Base-by-base conservation (phyloP, 2,329 filamentous ascomycete species). In the Ascochyta clinopodiicola region DNA sequence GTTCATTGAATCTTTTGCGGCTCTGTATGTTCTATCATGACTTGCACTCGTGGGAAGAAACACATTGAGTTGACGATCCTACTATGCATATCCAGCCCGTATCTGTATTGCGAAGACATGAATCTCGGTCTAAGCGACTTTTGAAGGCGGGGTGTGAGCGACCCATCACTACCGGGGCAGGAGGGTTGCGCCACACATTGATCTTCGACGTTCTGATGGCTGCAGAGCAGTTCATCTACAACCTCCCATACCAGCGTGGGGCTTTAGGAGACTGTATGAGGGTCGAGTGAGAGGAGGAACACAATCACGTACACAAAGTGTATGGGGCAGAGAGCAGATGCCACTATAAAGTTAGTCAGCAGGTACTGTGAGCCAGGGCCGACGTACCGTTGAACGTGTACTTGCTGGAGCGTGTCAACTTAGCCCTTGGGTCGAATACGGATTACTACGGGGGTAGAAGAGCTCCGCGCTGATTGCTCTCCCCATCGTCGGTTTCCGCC, bases 91-190 rank as follows among this genome's bases (percentile, higher is more conserved):
- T 73, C 59, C 63, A 60, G 58, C 67, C 68, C 68, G 69, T 66
- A 72, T 74, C 70, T 73, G 71, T 74, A 69, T 69, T 66, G 68
- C 70, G 62, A 63, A 68, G 69, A 67, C 69, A 73, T 56, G 60
- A 67, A 45, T 72, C 69, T 72, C 42, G 37, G 68, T 69, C 66
- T 64, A 64, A 55, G 68, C 70, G 52, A 72, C 70, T 74, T 71
- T 70, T 65, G 6, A 64, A 68, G 64, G 61, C 56, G 63, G 60
- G 46, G 48, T 44, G 53, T 48, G 44, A 47, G 44, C 51, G 36
- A 57, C 57, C 70, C 64, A 59, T 67, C 59, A 35, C 60, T 48
- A 46, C 57, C 46, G 44, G 42, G 39, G 50, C 61, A 62, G 44
- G 60, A 69, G 68, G 65, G 38, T 69, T 29, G 39, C 48, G 21